phyloP scores from a whole-genome alignment of 2,329 filamentous ascomycete genomes.

The Scytalidium lignicola region DNA sequence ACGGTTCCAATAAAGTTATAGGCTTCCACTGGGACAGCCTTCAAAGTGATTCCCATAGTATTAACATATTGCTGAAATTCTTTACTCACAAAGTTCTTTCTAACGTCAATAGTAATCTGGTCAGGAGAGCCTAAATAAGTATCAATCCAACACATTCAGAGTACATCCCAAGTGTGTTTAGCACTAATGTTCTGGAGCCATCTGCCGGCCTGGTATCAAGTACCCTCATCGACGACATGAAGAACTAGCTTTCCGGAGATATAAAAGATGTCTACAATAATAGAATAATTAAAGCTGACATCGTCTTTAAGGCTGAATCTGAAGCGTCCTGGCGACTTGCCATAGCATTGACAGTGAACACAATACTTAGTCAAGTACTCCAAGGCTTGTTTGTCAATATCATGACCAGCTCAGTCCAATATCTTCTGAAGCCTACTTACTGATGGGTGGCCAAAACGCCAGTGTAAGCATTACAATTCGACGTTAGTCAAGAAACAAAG shows the following conservation, averaged over 20 bases:
- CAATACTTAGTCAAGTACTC: neutral
- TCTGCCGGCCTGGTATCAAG: neutral
- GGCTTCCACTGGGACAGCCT: conserved; percentile 3
- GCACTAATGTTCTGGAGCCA: conserved; percentile 2
- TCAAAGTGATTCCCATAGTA: neutral
- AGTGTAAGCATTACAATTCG: neutral
- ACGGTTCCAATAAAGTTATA: conserved; percentile 3
- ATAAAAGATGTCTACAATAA: conserved; percentile 9
- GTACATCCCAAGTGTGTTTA: conserved; percentile 1
- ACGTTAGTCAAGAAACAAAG: neutral
- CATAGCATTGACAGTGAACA: neutral
- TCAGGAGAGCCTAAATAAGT: neutral
- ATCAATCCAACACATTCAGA: neutral
- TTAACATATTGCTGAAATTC: neutral
- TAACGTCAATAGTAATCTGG: neutral
- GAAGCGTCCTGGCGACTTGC: neutral
- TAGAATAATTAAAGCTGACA: conserved; percentile 1
- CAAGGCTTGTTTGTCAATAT: neutral
- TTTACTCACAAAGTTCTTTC: neutral
- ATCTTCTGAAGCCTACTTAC: neutral
- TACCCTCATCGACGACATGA: conserved; percentile 3
- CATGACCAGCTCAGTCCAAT: neutral
- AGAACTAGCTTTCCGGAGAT: conserved; percentile 1
- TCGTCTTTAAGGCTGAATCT: neutral
- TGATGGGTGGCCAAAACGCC: neutral